phyloP scores from a whole-genome alignment of 257 asterid species.

The Solanum pinnatisectum region DNA sequence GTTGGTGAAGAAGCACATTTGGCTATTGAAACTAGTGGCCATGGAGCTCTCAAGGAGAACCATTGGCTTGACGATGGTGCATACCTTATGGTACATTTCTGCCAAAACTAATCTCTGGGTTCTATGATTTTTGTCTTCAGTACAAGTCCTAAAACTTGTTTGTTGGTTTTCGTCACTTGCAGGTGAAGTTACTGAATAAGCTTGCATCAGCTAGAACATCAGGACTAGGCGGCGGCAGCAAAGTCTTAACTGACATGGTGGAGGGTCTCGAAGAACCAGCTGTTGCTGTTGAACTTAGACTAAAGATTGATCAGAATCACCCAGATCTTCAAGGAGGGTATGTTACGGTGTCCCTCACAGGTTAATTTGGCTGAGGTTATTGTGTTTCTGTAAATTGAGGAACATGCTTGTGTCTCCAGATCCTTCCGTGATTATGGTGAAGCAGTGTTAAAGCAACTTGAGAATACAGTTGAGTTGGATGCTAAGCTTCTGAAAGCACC shows the following conservation, averaged over 20 bases:
- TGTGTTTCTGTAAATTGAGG: neutral
- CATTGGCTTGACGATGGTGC: constrained; percentile 99
- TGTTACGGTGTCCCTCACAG: constrained; percentile 9
- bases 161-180: neutral
- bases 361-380: neutral
- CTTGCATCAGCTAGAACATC: constrained; percentile 94
- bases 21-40: constrained; percentile 99
- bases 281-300: constrained; percentile 69
- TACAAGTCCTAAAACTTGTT: neutral
- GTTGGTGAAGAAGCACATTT: constrained; percentile 84
- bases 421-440: constrained; percentile 95
- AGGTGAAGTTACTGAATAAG: constrained; percentile 94
- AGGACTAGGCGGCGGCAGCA: constrained; percentile 74
- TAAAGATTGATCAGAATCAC: constrained; percentile 81
- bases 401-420: constrained; percentile 27
- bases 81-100: constrained; percentile 72
- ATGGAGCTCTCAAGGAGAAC: constrained; percentile 99
- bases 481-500: constrained; percentile 76
- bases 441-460: constrained; percentile 68
- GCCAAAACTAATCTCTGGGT: neutral
- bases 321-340: constrained; percentile 89
- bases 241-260: constrained; percentile 88
- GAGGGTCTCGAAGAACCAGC: constrained; percentile 88
- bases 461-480: constrained; percentile 38
- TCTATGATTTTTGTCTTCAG: neutral